Evolutionary conservation across 441 rosid species (phyloP), one percentile per base, ranked within the genome.

Genomic region (Pelargonium fulgidum): DNA sequence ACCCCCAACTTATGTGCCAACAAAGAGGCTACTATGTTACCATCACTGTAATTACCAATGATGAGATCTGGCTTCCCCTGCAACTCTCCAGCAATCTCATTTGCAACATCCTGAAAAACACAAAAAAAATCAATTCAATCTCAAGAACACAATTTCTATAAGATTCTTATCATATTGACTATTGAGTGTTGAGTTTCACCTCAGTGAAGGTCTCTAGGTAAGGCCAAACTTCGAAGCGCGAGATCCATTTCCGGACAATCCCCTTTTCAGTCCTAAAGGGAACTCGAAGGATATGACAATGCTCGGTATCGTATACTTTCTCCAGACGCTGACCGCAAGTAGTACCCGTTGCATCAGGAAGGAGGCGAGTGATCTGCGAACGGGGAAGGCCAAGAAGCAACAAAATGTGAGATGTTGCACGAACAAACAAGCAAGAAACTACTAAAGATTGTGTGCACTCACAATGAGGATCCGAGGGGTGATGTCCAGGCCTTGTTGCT

Each of bases 151-250:
- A 54, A 17, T 17, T 7, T 8, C n/a, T 16, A 19, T 1, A 54
- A 54, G 22, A 17, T 16, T 52, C 19, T 13, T n/a, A n/a, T n/a
- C 17, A 12, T n/a, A 9, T 54, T 3, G 59, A 4, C 0, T 29
- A 29, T 3, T 17, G n/a, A 54, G 59, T 16, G 24, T 54, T 54
- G 65, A 52, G 50, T 16, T 65, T 65, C 65, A 92, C 98, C 98
- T 94, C 98, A 0, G 99, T 85, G 84, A 81, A 94, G 63, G 87
- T 92, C 81, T 90, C 99, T 72, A 92, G 84, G 71, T 94, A 94
- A 7, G 99, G 99, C 99, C 99, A 94, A 62, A 94, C 99, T 85
- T 94, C 93, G 11, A 94, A 94, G 71, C 99, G 76, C 0, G 98
- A 94, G 83, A 94, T 94, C 99, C 99, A 94, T 72, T 78, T 72